Evolutionary conservation across 306 rosid species (phyloP).

Genomic region (Begonia masoniana): DNA sequence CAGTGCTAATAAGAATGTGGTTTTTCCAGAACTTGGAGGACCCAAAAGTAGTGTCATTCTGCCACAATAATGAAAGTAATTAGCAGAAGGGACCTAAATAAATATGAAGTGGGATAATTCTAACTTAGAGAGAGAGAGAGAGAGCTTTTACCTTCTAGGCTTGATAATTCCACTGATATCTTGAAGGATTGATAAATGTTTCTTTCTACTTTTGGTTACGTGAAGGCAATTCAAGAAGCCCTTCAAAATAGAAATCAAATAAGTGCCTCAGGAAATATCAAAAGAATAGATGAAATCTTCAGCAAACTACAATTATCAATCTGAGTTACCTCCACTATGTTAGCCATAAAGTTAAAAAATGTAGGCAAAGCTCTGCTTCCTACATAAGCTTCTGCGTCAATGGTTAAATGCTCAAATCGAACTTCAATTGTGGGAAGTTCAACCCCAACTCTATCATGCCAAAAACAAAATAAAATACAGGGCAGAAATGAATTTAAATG

Average conservation of each 20-base stretch:
- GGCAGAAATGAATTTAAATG: not conserved
- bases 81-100: not conserved
- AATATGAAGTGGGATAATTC: not conserved
- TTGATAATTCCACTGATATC: conserved; percentile 29
- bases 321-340: conserved; percentile 8
- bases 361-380: conserved; percentile 29
- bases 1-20: conserved; percentile 33
- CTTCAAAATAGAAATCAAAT: conserved; percentile 6
- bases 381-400: conserved; percentile 36
- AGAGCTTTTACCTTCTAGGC: conserved; percentile 22
- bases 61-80: conserved; percentile 5
- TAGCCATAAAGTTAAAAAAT: conserved; percentile 10
- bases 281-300: not conserved
- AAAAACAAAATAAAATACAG: not conserved
- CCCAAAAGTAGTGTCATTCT: conserved; percentile 42
- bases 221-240: conserved; percentile 14
- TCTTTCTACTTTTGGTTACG: conserved; percentile 24
- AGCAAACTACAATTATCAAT: too few species aligned
- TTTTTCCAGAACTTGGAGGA: conserved; percentile 46
- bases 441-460: conserved; percentile 35
- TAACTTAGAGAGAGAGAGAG: not conserved
- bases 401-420: conserved; percentile 32
- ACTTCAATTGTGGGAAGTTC: conserved; percentile 35
- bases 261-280: not conserved
- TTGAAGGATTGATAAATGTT: conserved; percentile 14